These are phyloP conservation scores for Protomyces inouyei DNA, from an alignment of 1,139 yeast species.

Conservation along the genomic window DNA sequence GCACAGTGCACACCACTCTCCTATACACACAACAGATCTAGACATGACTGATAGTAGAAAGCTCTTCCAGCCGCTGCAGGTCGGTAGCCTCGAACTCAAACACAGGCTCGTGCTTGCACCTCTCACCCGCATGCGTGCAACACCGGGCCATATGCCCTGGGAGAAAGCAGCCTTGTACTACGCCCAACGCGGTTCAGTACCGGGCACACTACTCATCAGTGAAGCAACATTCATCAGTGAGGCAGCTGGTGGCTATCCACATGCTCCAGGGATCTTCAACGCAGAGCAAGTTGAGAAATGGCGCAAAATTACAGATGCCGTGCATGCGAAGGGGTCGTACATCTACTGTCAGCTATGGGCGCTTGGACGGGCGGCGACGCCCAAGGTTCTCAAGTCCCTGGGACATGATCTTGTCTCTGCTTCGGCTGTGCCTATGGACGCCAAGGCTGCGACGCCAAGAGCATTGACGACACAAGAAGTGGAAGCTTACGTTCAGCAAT, in stretches of 20 bases:
- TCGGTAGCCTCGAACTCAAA: conserved; percentile 35
- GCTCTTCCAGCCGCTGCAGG: conserved; percentile 37
- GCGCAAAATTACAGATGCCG: conserved; percentile 48
- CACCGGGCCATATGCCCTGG: conserved; percentile 31
- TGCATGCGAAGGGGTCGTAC: conserved; percentile 53
- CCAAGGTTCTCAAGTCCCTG: conserved; percentile 35
- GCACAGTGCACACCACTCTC: too few species aligned
- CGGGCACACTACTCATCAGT: conserved; percentile 49
- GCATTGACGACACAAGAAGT: conserved; percentile 48
- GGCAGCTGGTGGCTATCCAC: conserved; percentile 43
- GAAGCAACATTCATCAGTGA: conserved; percentile 46
- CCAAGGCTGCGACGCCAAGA: conserved; percentile 38
- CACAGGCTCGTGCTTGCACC: conserved; percentile 54
- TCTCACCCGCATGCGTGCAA: conserved; percentile 49
- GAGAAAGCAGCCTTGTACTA: conserved; percentile 52
- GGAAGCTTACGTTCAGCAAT: conserved; percentile 42
- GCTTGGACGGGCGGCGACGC: conserved; percentile 48
- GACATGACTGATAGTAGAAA: neutral
- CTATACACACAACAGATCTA: too few species aligned
- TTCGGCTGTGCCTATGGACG: conserved; percentile 37
- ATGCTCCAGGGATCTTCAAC: conserved; percentile 54
- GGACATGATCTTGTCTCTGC: conserved; percentile 36
- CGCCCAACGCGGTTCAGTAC: conserved; percentile 48
- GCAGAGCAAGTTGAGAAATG: conserved; percentile 49
- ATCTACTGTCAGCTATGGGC: conserved; percentile 57